Conservation (phyloP, 495 filamentous ascomycete genomes). For the Penicillium ochrochloron region DNA sequence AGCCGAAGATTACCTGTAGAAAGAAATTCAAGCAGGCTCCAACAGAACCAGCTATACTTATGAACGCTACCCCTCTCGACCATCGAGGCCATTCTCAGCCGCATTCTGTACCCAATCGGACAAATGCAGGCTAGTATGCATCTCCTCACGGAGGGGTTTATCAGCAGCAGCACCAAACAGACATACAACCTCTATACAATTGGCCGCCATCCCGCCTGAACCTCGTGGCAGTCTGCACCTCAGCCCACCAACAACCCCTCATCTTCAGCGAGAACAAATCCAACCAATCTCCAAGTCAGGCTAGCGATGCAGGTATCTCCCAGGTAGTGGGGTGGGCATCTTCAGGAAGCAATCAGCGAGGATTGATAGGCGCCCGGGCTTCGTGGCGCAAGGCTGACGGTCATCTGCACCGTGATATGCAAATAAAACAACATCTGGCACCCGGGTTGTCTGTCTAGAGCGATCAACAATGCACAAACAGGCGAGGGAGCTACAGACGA, state of each 20-base stretch:
- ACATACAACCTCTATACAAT: neutral
- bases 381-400: neutral
- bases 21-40: too few relatives aligned
- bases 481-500: neutral
- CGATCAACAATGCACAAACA: neutral
- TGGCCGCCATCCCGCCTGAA: neutral
- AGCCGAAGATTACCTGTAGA: too few relatives aligned
- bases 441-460: neutral
- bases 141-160: neutral
- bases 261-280: neutral
- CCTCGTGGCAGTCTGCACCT: neutral
- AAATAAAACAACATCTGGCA: neutral
- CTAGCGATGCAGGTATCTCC: neutral
- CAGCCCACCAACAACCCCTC: neutral
- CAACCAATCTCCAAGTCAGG: neutral
- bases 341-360: neutral
- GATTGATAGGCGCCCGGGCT: neutral
- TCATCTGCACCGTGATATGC: conserved; percentile 7
- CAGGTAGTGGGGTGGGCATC: neutral
- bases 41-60: too few relatives aligned
- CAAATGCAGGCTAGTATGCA: neutral
- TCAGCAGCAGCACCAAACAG: neutral
- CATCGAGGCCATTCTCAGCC: neutral
- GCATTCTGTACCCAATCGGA: neutral
- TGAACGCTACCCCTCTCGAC: too few relatives aligned